Percentiles rank a stretch among this genome's conserved stretches.
These are phyloP conservation scores for Polytrichum formosum DNA, from an alignment of 225 moss, liverwort and hornwort species.

Conservation along the genomic window DNA sequence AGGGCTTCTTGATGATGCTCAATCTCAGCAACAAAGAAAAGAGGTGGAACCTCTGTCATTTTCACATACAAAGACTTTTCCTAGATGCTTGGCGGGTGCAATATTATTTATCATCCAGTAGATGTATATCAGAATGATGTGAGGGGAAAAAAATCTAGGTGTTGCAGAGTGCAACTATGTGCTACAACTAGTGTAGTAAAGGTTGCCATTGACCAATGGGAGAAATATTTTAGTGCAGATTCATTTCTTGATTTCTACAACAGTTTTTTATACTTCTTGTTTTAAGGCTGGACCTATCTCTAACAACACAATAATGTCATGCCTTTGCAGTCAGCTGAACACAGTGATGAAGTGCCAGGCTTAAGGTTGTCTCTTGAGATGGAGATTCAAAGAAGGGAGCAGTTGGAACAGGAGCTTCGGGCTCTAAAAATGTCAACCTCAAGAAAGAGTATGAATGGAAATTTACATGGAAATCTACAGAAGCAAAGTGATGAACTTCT, in stretches of 20 bases:
- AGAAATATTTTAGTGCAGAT: no score
- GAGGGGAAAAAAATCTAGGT: no score
- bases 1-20: conserved; percentile 6
- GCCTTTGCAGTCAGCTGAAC: conserved; percentile 10
- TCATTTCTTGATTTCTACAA: no score
- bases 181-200: no score
- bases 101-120: no score
- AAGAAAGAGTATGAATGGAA: conserved; percentile 16
- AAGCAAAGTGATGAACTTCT: conserved; percentile 23
- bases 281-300: no score
- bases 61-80: background rate
- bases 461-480: conserved; percentile 8
- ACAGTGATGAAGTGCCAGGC: conserved; percentile 9
- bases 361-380: conserved; percentile 11
- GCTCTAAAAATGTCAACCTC: conserved; percentile 2
- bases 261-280: no score
- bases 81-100: no score
- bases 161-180: no score
- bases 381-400: conserved; percentile 14
- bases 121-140: no score
- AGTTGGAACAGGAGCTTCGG: conserved; percentile 12
- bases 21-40: conserved; percentile 8
- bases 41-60: conserved; percentile 1
- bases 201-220: no score
- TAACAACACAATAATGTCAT: background rate